These are phyloP conservation scores for Acacia pycnantha DNA, from an alignment of 331 rosid genomes.

Conservation along the genomic window DNA sequence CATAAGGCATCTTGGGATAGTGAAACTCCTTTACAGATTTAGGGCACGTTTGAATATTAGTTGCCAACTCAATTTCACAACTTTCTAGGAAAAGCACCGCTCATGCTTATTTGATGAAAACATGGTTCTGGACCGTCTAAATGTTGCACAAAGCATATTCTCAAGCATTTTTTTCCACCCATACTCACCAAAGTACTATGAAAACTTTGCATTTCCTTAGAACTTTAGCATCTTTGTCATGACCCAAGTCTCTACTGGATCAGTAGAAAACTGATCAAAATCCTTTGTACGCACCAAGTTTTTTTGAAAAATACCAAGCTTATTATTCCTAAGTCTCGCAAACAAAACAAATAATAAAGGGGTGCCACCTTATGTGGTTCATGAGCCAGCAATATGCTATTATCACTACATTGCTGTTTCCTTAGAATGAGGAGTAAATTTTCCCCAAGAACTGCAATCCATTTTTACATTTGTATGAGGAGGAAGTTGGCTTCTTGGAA, in stretches of 20 bases:
- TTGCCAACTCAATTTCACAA: background rate
- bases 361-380: background rate
- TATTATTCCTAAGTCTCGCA: background rate
- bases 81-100: background rate
- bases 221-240: background rate
- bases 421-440: background rate
- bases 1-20: background rate
- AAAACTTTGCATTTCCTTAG: background rate
- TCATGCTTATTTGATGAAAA: background rate
- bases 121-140: background rate
- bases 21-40: background rate
- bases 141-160: background rate
- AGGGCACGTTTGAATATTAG: background rate
- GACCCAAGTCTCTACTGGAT: background rate
- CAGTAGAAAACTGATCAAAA: background rate
- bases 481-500: background rate
- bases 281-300: background rate
- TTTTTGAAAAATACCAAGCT: background rate
- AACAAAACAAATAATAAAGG: background rate
- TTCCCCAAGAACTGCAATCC: background rate
- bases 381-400: background rate
- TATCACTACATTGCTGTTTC: background rate
- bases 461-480: background rate
- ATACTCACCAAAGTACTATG: background rate
- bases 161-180: background rate